Percentiles rank a stretch among this genome's conserved stretches.
Evolutionary conservation across 2,329 filamentous ascomycete species (phyloP).

Genomic region (Tolypocladium nubicola): DNA sequence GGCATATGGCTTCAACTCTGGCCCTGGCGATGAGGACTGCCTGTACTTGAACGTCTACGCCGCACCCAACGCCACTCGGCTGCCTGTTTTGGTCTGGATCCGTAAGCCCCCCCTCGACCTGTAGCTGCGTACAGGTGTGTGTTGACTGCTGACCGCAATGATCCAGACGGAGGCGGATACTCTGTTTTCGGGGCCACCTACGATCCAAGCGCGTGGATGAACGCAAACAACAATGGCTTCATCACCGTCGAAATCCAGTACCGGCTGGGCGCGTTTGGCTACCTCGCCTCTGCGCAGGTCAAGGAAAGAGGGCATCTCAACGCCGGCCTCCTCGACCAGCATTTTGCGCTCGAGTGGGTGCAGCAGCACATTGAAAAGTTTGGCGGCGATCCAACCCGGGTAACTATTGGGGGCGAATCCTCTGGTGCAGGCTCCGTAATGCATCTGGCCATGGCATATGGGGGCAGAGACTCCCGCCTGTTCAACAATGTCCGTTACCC

Average conservation of each 20-base stretch:
- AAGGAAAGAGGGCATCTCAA: slow-evolving; percentile 28
- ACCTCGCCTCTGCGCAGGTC: slow-evolving; percentile 31
- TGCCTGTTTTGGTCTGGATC: slow-evolving; percentile 35
- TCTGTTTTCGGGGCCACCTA: slow-evolving; percentile 19
- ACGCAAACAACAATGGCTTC: slow-evolving; percentile 19
- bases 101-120: slow-evolving; percentile 8
- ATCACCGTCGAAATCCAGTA: slow-evolving; percentile 28
- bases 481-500: slow-evolving; percentile 27
- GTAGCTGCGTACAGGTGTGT: background rate
- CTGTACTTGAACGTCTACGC: slow-evolving; percentile 34
- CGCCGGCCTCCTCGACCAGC: slow-evolving; percentile 39
- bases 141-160: background rate
- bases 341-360: slow-evolving; percentile 41
- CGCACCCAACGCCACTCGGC: slow-evolving; percentile 24
- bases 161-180: slow-evolving; percentile 20
- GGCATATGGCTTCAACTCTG: slow-evolving; percentile 9
- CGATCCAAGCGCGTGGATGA: slow-evolving; percentile 14
- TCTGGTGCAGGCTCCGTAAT: slow-evolving; percentile 41
- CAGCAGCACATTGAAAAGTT: slow-evolving; percentile 39
- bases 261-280: slow-evolving; percentile 31
- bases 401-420: slow-evolving; percentile 43
- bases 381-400: slow-evolving; percentile 38
- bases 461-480: slow-evolving; percentile 27
- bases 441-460: slow-evolving; percentile 35
- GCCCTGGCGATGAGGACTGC: slow-evolving; percentile 30